Percentiles rank a stretch among this genome's conserved stretches.
Evolutionary conservation across 345 rosid species (phyloP).

Genomic region (Hibiscus syriacus): DNA sequence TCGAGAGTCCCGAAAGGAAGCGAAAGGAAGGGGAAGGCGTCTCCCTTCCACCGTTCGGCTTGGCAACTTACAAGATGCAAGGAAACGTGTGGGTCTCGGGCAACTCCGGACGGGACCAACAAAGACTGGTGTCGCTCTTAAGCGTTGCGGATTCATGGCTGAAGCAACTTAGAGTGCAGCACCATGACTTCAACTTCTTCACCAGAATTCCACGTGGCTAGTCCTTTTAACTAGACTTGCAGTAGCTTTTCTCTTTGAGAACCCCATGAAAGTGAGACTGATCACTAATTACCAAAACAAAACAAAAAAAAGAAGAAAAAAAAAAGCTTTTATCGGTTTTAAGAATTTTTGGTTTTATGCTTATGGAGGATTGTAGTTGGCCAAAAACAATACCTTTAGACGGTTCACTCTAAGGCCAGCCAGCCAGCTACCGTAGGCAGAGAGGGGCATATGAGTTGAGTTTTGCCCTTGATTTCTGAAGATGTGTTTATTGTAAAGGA

Average conservation of each 20-base stretch:
- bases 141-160: background rate
- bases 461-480: too few relatives aligned
- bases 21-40: background rate
- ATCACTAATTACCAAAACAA: background rate
- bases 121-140: background rate
- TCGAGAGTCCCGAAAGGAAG: background rate
- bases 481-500: too few relatives aligned
- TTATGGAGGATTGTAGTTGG: conserved; percentile 9
- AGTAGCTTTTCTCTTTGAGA: too few relatives aligned
- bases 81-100: background rate
- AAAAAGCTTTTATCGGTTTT: conserved; percentile 1
- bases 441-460: too few relatives aligned
- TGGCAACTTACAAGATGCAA: background rate
- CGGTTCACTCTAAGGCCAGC: too few relatives aligned
- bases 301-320: too few relatives aligned
- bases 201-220: background rate
- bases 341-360: too few relatives aligned
- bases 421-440: too few relatives aligned
- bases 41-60: background rate
- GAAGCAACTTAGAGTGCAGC: background rate
- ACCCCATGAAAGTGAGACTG: too few relatives aligned
- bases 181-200: background rate
- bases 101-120: background rate
- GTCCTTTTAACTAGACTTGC: too few relatives aligned
- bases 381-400: too few relatives aligned